Base-by-base conservation (phyloP, 257 asterid genomes). In the Lantana camara region DNA sequence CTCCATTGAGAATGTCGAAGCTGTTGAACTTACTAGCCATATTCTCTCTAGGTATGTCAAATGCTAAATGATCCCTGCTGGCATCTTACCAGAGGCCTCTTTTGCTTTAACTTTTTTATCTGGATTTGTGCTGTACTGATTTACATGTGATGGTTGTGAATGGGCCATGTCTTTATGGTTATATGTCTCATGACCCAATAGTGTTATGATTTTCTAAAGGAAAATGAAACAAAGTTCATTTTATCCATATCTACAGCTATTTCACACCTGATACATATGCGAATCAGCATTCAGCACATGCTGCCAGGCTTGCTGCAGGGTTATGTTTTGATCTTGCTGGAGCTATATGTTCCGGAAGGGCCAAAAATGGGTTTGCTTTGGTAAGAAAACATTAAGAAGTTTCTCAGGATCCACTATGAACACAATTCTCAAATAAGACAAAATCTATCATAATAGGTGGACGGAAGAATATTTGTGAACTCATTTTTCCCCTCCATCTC, bases 221-320 rank as follows among this genome's bases (percentile, higher is more conserved):
- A 22, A 30, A 22, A 60, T 41, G 56, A 70, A 55, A 61, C 21
- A 24, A 12, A 24, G 45, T 47, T 47, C 37, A 32, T 67, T 69
- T 54, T 21, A 21, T 71, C 45, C 48, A 35, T 68, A 59, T 44
- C 67, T 74, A 76, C 97, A 90, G 99, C 80, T 94, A 94, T 82
- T 94, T 94, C 83, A 90, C 99, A 5, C 95, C 97, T 41, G 99
- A 94, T 83, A 94, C 99, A 29, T 94, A 88, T 74, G 96, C 96
- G 24, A 94, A 94, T 73, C 87, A 83, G 74, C 70, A 84, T 79
- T 94, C 99, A 69, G 97, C 96, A 67, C 69, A 77, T 38, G 96
- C 97, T 13, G 99, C 99, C 44, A 90, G 90, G 82, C 96, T 94
- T 69, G 99, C 99, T 13, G 99, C 99, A 16, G 99, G 99, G 57